A percentile compares a stretch with the other conserved stretches of the same genome.
phyloP scores from a whole-genome alignment of 305 asterid genomes.

The Fraxinus greggii region DNA sequence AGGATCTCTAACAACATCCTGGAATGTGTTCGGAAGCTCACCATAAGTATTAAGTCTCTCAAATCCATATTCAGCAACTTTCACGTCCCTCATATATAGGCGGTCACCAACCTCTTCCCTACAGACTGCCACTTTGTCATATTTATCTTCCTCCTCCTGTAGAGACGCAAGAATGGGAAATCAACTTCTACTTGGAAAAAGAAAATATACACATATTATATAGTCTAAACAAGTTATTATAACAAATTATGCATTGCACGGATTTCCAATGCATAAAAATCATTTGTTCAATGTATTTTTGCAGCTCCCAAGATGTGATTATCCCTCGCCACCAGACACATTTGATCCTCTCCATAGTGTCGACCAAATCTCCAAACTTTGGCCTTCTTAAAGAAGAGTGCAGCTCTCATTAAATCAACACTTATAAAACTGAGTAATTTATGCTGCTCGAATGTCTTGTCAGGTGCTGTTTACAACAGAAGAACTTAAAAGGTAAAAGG shows the following conservation, averaged over 20 bases:
- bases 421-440: neutral
- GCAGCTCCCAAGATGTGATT: neutral
- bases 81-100: constrained; percentile 45
- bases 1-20: constrained; percentile 50
- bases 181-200: neutral
- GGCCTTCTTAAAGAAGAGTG: neutral
- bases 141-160: constrained; percentile 90
- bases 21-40: constrained; percentile 56
- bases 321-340: neutral
- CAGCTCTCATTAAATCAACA: neutral
- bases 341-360: neutral
- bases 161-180: neutral
- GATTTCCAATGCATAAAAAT: constrained; percentile 8
- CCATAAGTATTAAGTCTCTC: constrained; percentile 34
- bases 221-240: neutral
- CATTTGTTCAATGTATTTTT: neutral
- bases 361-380: neutral
- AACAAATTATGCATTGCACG: neutral
- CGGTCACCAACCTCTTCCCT: constrained; percentile 45
- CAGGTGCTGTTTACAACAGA: neutral
- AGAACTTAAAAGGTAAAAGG: neutral
- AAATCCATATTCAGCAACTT: constrained; percentile 45
- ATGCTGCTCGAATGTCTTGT: neutral
- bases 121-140: constrained; percentile 81
- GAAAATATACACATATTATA: neutral